These are phyloP conservation scores for Teratosphaeriaceae sp. DNA, from an alignment of 2,329 filamentous ascomycete species.

Conservation along the genomic window DNA sequence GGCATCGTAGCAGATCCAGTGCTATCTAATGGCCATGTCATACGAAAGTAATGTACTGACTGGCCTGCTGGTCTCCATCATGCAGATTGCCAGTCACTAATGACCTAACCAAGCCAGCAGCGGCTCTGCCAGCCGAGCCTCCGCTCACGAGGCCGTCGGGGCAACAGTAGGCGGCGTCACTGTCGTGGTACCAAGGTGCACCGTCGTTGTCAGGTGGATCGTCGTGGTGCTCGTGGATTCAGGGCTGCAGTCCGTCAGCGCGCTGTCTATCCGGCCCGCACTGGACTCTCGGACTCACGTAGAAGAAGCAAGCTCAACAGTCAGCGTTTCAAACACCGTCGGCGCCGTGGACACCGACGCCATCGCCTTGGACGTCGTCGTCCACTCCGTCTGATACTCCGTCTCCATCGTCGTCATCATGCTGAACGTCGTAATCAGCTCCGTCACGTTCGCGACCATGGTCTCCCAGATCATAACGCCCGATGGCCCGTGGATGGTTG, in stretches of 20 bases:
- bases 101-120: neutral
- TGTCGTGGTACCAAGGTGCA: neutral
- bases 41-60: neutral
- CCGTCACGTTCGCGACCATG: conserved; percentile 32
- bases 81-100: neutral
- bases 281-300: conserved; percentile 15
- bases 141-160: neutral
- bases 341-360: conserved; percentile 16
- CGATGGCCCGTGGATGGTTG: conserved; percentile 30
- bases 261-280: neutral
- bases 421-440: conserved; percentile 32
- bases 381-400: conserved; percentile 33
- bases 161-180: neutral
- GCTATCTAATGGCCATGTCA: conserved; percentile 1
- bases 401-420: conserved; percentile 33
- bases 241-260: neutral
- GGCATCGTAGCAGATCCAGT: conserved; percentile 1
- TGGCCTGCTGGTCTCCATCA: neutral
- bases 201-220: neutral
- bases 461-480: conserved; percentile 34
- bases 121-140: neutral
- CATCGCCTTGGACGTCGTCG: conserved; percentile 16
- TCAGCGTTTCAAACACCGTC: conserved; percentile 26
- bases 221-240: conserved; percentile 1
- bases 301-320: conserved; percentile 17